Percentiles rank a stretch among this genome's conserved stretches.
Evolutionary conservation across 225 moss, liverwort and hornwort species (phyloP).

Genomic region (Sphagnum contortum): DNA sequence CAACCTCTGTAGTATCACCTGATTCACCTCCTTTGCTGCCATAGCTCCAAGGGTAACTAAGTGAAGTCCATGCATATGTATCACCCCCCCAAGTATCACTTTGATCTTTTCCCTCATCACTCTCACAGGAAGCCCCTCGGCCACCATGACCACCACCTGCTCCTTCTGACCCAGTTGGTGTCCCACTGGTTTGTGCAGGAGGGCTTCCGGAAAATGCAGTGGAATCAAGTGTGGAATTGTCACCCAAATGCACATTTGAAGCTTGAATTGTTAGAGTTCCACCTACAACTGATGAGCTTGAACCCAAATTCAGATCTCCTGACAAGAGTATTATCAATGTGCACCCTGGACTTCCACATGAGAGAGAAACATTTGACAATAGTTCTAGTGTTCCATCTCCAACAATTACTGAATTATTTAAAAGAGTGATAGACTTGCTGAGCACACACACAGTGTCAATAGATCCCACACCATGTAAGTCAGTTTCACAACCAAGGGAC

Average conservation of each 20-base stretch:
- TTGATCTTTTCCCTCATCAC: constrained; percentile 36
- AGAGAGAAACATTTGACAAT: constrained; percentile 31
- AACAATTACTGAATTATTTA: constrained; percentile 25
- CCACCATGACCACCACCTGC: constrained; percentile 90
- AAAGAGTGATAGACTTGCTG: constrained; percentile 32
- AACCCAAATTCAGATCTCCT: constrained; percentile 56
- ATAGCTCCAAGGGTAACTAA: constrained; percentile 64
- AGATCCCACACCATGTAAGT: constrained; percentile 62
- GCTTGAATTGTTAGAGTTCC: constrained; percentile 72
- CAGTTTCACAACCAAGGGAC: constrained; percentile 68
- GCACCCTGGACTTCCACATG: constrained; percentile 60
- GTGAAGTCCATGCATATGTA: constrained; percentile 70
- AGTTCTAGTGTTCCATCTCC: constrained; percentile 67
- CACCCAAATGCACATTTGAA: constrained; percentile 53
- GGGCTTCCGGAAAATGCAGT: constrained; percentile 69
- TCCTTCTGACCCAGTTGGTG: constrained; percentile 55
- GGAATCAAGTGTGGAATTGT: constrained; percentile 44
- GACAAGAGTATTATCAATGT: constrained; percentile 51
- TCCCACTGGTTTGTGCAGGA: constrained; percentile 67
- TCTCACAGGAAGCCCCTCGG: constrained; percentile 62
- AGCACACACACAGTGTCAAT: constrained; percentile 50
- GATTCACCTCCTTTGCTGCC: constrained; percentile 79
- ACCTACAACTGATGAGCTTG: constrained; percentile 52
- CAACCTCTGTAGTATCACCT: constrained; percentile 20
- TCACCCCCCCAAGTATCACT: constrained; percentile 79